Percentiles rank a stretch among this genome's conserved stretches.
Evolutionary conservation across 2,329 filamentous ascomycete species (phyloP).

Genomic region (Sclerotinia glacialis): DNA sequence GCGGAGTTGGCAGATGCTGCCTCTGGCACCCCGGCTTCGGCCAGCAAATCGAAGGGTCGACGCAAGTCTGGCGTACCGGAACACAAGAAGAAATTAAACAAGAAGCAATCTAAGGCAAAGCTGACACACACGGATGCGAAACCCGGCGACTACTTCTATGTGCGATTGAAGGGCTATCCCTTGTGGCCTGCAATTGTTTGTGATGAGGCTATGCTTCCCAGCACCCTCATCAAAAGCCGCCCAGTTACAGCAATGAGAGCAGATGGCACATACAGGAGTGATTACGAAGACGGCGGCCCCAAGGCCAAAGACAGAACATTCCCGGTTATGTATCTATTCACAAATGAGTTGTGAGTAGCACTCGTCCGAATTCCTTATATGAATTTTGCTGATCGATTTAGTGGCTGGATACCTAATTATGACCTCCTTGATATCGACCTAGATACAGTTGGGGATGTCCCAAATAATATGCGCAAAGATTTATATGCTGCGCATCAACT

Average conservation of each 20-base stretch:
- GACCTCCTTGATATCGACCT: conserved; percentile 75
- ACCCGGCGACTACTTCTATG: conserved; percentile 88
- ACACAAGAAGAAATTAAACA: conserved; percentile 76
- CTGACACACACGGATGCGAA: conserved; percentile 74
- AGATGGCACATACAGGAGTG: conserved; percentile 84
- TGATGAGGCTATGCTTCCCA: conserved; percentile 90
- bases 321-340: conserved; percentile 90
- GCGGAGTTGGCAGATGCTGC: conserved; percentile 38
- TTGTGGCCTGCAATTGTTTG: conserved; percentile 93
- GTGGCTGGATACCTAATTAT: conserved; percentile 87
- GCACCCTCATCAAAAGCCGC: conserved; percentile 69
- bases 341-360: conserved; percentile 89
- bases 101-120: conserved; percentile 76
- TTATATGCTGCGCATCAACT: conserved; percentile 77
- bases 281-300: conserved; percentile 85
- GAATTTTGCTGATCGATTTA: conserved; percentile 42
- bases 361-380: conserved; percentile 15
- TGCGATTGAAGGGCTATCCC: conserved; percentile 90
- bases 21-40: conserved; percentile 43
- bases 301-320: conserved; percentile 81
- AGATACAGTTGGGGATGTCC: conserved; percentile 65
- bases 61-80: conserved; percentile 74
- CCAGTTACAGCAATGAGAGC: conserved; percentile 78
- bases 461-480: conserved; percentile 73
- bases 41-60: conserved; percentile 51